Conservation (phyloP, 148 eudicot genomes). For the Tetragonia tetragonoides region DNA sequence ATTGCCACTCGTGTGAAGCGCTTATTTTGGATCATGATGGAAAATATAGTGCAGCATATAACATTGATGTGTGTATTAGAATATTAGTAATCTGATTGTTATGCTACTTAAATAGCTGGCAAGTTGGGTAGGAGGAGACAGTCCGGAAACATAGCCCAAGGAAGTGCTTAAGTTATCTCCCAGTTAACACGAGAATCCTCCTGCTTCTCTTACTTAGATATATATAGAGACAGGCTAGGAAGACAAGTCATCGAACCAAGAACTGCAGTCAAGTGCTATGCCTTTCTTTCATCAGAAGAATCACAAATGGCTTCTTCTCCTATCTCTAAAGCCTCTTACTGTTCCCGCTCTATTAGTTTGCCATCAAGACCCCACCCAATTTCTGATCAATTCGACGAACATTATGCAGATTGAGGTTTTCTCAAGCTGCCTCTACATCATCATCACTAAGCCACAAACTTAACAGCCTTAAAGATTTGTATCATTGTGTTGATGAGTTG, state of each 20-base stretch:
- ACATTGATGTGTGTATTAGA: background rate
- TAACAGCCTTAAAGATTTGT: slow-evolving; percentile 32
- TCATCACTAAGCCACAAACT: slow-evolving; percentile 32
- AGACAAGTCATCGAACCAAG: slow-evolving; percentile 20
- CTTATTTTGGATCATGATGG: slow-evolving; percentile 22
- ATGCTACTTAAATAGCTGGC: slow-evolving; percentile 15
- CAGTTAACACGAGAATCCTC: slow-evolving; percentile 17
- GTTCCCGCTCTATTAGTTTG: slow-evolving; percentile 38
- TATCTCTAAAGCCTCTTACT: slow-evolving; percentile 15
- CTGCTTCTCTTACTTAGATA: slow-evolving; percentile 14
- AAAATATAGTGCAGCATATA: background rate
- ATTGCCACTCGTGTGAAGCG: slow-evolving; percentile 20
- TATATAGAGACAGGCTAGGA: slow-evolving; percentile 15
- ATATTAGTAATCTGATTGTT: background rate
- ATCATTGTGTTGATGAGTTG: slow-evolving; percentile 32
- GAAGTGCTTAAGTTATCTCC: background rate
- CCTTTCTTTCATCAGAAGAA: background rate
- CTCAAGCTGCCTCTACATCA: slow-evolving; percentile 37
- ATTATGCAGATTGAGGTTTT: slow-evolving; percentile 32
- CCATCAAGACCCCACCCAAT: slow-evolving; percentile 35
- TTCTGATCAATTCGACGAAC: slow-evolving; percentile 23
- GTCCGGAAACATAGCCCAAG: slow-evolving; percentile 14
- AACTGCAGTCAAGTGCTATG: slow-evolving; percentile 5
- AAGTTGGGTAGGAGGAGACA: slow-evolving; percentile 28
- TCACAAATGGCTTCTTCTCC: slow-evolving; percentile 28